Evolutionary conservation across 2,329 filamentous ascomycete genomes (phyloP), one percentile per base, ranked within the genome.

Genomic region (Thelonectria discophora): DNA sequence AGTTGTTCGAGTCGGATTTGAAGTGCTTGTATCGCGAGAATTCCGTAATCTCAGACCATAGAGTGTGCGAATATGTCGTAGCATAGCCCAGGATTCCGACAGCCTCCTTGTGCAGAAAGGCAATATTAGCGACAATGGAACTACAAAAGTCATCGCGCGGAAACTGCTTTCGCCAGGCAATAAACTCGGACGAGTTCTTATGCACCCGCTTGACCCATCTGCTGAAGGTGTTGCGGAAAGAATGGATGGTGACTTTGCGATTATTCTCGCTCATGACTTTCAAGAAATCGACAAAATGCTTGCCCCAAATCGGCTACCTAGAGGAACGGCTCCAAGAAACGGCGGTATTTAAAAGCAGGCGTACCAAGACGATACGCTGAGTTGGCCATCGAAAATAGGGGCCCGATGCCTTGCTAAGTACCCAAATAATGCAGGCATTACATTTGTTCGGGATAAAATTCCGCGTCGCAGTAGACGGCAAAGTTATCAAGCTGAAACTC

Each of bases 261-360:
- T 67, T 50, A 12, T 65, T 63, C 9, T 74, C 65, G 3, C 73
- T 66, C 60, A 79, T 75, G 10, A 72, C 51, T 3, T 76, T 73
- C 49, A 90, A 78, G 65, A 84, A 95, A 63, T 93, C 89, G 1
- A 93, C 81, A 21, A 90, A 83, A 68, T 93, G 87, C 70, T 94
- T 94, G 0, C 85, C n/a, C 82, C 0, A 95, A 78, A 54, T 90
- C 83, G 0, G 87, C 89, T 1, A 94, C 75, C 91, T 91, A 95
- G 0, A 88, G 61, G 63, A 93, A 94, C 0, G 86, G 82, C 0
- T 76, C 50, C 60, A 88, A 84, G 67, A 89, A 93, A 2, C 86
- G 77, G 11, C 62, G 64, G 69, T 95, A 96, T 39, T 88, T 86
- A 0, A 64, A 27, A 0, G 86, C 80, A 0, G 92, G 89, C 0